A percentile compares a stretch with the other conserved stretches of the same genome.
phyloP scores from a whole-genome alignment of 2,329 filamentous ascomycete species.

The Botrytis galanthina region DNA sequence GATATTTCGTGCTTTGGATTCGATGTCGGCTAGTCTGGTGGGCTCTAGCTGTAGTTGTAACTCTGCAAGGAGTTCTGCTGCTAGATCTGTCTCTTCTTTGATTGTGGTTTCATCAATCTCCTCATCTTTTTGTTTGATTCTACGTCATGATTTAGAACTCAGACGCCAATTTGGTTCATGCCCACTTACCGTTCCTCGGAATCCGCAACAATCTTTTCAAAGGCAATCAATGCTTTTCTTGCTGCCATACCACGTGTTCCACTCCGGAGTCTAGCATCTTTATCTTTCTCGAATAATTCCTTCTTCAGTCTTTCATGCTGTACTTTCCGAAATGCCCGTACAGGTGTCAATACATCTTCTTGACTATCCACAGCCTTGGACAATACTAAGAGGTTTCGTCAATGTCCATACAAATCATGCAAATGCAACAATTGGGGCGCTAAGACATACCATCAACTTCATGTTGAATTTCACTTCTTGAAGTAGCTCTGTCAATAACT shows the following conservation, averaged over 20 bases:
- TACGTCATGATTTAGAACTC: constrained; percentile 27
- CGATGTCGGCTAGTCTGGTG: constrained; percentile 60
- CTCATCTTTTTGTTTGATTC: constrained; percentile 50
- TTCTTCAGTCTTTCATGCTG: constrained; percentile 61
- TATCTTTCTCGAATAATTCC: constrained; percentile 66
- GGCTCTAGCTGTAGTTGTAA: constrained; percentile 68
- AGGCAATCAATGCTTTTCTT: constrained; percentile 67
- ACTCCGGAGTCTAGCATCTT: constrained; percentile 71
- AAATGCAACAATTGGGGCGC: background rate
- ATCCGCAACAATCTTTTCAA: constrained; percentile 64
- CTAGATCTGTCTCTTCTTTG: constrained; percentile 65
- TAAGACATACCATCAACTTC: constrained; percentile 56
- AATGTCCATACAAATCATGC: background rate
- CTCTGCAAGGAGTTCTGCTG: constrained; percentile 66
- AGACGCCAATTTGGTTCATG: background rate
- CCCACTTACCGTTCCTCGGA: constrained; percentile 40
- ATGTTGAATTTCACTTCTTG: constrained; percentile 54
- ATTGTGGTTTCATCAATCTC: constrained; percentile 57
- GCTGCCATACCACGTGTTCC: constrained; percentile 73
- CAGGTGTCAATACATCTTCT: constrained; percentile 54
- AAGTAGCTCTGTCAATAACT: constrained; percentile 61
- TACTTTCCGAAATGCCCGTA: constrained; percentile 60
- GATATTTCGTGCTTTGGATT: constrained; percentile 63
- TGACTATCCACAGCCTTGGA: constrained; percentile 56
- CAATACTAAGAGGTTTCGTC: constrained; percentile 46